Conservation (phyloP, 2,329 filamentous ascomycete genomes). For the Rosellinia necatrix region DNA sequence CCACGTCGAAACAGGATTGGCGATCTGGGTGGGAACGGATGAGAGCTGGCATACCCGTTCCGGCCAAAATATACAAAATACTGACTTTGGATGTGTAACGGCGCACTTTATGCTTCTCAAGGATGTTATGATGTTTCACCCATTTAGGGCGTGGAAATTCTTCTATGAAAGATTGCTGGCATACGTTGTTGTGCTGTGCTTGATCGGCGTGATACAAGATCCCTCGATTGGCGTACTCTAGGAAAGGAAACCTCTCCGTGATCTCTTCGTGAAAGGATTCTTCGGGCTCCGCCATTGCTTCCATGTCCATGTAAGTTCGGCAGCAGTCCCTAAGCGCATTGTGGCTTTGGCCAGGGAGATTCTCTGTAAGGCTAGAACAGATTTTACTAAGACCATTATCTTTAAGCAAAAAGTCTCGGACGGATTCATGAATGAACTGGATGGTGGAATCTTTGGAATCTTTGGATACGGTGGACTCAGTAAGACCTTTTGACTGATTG, state of each 20-base stretch:
- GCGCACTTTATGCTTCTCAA: not conserved
- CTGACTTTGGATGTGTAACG: constrained; percentile 9
- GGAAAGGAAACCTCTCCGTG: constrained; percentile 19
- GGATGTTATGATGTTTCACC: constrained; percentile 1
- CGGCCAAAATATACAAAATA: constrained; percentile 17
- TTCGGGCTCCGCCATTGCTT: not conserved
- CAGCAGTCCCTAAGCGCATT: constrained; percentile 33
- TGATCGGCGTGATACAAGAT: constrained; percentile 27
- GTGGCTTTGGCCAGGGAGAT: constrained; percentile 50
- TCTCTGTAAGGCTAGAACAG: constrained; percentile 41
- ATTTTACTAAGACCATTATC: constrained; percentile 40
- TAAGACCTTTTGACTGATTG: constrained; percentile 55
- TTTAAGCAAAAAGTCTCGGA: constrained; percentile 52
- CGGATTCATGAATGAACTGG: constrained; percentile 61
- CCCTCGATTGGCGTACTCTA: constrained; percentile 21
- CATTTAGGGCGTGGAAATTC: constrained; percentile 2
- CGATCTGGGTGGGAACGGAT: not conserved
- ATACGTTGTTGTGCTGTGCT: not conserved
- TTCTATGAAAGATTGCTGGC: constrained; percentile 1
- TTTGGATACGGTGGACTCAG: constrained; percentile 45
- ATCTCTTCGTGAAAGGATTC: not conserved
- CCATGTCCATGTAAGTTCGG: constrained; percentile 3
- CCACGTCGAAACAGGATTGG: constrained; percentile 8
- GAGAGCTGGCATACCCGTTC: not conserved
- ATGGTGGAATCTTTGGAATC: constrained; percentile 41